Evolutionary conservation across 1,284 basidiomycete species (phyloP), one percentile per base, ranked within the genome.

Genomic region (Amylostereum chailletii): DNA sequence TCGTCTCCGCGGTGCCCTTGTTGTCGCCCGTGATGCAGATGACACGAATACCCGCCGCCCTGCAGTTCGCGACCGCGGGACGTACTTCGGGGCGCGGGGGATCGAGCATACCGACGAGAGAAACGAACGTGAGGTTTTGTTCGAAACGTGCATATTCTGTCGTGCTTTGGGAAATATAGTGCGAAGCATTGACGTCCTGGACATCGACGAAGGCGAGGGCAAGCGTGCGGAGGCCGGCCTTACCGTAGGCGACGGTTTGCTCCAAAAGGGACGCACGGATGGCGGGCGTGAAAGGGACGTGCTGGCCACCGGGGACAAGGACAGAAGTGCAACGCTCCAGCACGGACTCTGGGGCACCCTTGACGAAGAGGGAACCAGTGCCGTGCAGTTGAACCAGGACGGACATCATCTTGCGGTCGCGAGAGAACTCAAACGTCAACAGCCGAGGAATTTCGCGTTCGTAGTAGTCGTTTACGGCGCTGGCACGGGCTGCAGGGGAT

Each of bases 401-500:
- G 29, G 94, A 97, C 95, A 98, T 99, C 79, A 94, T 94, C 71
- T 98, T 99, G 65, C 95, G 89, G 67, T 99, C 96, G 34, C 95
- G 86, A 31, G 92, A 90, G 69, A 99, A 99, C 66, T 98, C 95
- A 62, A 99, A 94, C 2, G 94, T 98, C 55, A 95, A 71, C 8
- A 96, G 74, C 53, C 94, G 84, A 19, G 83, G 74, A 60, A 92
- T 84, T 26, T 70, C 74, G 45, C 74, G 71, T 57, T 93, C 89
- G 61, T 90, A 85, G 66, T 86, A 78, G 46, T 88, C 83, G 70
- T 89, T 92, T 66, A 98, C 78, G 37, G 86, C 92, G 56, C 79
- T 90, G 45, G 86, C 83, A 49, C 94, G 88, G 40, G 71, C 68
- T 19, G 72, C 65, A 31, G 79, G 76, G 7, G 81, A 65, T 26